Base-by-base conservation (phyloP, 345 rosid species). In the Rhizophora mangle region DNA sequence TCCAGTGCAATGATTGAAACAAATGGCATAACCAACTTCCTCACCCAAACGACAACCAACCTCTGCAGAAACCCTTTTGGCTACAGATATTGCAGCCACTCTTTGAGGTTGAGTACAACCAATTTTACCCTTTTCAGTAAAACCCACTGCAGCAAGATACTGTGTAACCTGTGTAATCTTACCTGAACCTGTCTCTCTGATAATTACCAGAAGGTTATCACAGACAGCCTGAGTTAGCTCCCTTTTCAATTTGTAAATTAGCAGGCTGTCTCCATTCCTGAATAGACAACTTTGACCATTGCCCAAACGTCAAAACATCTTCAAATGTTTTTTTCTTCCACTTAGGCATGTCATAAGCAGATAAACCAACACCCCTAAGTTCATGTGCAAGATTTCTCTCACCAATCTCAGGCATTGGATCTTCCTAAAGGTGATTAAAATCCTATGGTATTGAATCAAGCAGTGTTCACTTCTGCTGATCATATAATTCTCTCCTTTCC, bases 391-490 rank as follows among this genome's bases (percentile, higher is more conserved):
- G 96, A 86, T 84, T 88, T 71, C 97, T 88, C 82, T 89, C 97
- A 46, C 96, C 96, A 30, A 81, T 88, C 86, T 91, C 95, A 1
- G 96, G 96, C 91, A 88, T 89, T 65, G 96, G 96, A 54, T 89
- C 97, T 83, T 91, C 97, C 98, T 97, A 94, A 20, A 95, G 94
- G 71, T 93, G 95, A 86, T 94, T 94, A 72, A 94, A 88, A 91
- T 94, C 98, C 83, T 94, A 91, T 1, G 96, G 97, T 37, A 94
- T 91, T 3, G 88, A 89, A 79, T 94, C 97, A 68, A 94, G 91
- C 96, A 91, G 88, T 8, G 93, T 88, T 72, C 95, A 82, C 73
- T 88, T 96, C 79, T 89, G 95, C 72, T 94, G 92, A 64, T 88
- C 97, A 72, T 87, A 69, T 34, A 91, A 85, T 73, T 94, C 95